Conservation (phyloP, 2,329 filamentous ascomycete species). For the Colletotrichum tofieldiae region DNA sequence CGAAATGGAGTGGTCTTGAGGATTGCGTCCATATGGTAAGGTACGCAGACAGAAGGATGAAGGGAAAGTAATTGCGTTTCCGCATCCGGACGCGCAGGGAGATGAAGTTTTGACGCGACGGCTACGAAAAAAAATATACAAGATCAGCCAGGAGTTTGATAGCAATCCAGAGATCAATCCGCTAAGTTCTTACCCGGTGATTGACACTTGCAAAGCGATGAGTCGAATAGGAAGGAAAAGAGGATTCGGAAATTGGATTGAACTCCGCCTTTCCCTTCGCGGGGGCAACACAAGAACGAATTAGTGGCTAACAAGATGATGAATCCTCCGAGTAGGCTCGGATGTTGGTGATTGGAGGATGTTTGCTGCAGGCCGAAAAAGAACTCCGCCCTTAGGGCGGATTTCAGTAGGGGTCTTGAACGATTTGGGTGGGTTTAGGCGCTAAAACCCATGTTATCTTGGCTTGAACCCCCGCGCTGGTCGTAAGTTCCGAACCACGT, state of each 20-base stretch:
- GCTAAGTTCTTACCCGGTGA: neutral
- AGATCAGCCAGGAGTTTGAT: neutral
- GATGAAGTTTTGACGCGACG: slow-evolving; percentile 1
- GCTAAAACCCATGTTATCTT: neutral
- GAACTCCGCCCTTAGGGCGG: slow-evolving; percentile 38
- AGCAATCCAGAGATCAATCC: neutral
- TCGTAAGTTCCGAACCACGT: slow-evolving; percentile 35
- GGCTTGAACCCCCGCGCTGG: neutral
- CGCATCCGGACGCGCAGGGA: slow-evolving; percentile 14
- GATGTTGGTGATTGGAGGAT: slow-evolving; percentile 36
- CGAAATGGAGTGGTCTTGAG: neutral
- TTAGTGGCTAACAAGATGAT: slow-evolving; percentile 1
- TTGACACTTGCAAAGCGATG: neutral
- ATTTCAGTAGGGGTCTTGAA: slow-evolving; percentile 14
- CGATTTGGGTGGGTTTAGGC: slow-evolving; percentile 1
- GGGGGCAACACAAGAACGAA: neutral
- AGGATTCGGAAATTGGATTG: neutral
- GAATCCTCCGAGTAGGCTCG: slow-evolving; percentile 26
- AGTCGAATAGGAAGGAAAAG: neutral
- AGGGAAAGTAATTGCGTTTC: slow-evolving; percentile 1
- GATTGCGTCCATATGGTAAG: neutral
- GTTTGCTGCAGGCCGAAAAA: slow-evolving; percentile 9
- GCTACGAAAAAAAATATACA: neutral
- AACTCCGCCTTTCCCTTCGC: neutral
- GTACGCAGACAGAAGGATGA: neutral